Conservation (phyloP, 169 alveolate genomes). For the Ichthyophthirius multifiliis region DNA sequence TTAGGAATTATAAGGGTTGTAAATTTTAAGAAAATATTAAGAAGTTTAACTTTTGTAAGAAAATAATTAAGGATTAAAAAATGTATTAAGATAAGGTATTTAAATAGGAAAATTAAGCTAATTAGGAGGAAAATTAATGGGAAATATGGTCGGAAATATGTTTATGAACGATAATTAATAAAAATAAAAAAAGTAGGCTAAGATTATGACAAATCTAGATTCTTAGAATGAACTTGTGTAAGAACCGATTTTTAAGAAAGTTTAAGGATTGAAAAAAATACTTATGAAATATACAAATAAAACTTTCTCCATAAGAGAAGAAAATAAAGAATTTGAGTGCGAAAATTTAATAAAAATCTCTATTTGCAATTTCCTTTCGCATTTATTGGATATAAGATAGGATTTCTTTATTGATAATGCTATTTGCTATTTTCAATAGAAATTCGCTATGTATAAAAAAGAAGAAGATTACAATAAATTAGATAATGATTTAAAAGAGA, state of each 20-base stretch:
- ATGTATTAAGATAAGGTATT: not conserved
- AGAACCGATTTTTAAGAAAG: conserved; percentile 36
- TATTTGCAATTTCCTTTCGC: conserved; percentile 34
- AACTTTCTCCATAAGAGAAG: conserved; percentile 28
- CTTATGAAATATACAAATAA: conserved; percentile 26
- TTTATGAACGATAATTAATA: too few relatives aligned
- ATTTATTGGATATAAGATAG: conserved; percentile 19
- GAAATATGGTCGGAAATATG: too few relatives aligned
- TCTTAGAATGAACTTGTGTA: conserved; percentile 21
- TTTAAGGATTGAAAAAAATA: conserved; percentile 27
- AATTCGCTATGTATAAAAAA: not conserved
- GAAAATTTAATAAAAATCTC: conserved; percentile 24
- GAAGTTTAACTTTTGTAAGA: not conserved
- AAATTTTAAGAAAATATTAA: not conserved
- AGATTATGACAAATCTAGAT: not conserved
- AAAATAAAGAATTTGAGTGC: conserved; percentile 12
- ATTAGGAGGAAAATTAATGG: too few relatives aligned
- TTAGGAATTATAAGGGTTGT: not conserved
- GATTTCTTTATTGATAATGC: conserved; percentile 30
- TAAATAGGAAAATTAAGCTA: too few relatives aligned
- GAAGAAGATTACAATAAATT: not conserved
- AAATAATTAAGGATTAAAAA: not conserved
- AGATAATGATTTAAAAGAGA: not conserved
- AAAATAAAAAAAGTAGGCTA: not conserved
- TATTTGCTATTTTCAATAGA: not conserved